Evolutionary conservation across 371 early-diverging fungal species (phyloP), one percentile per base, ranked within the genome.

Genomic region (Blastocladiella emersonii): DNA sequence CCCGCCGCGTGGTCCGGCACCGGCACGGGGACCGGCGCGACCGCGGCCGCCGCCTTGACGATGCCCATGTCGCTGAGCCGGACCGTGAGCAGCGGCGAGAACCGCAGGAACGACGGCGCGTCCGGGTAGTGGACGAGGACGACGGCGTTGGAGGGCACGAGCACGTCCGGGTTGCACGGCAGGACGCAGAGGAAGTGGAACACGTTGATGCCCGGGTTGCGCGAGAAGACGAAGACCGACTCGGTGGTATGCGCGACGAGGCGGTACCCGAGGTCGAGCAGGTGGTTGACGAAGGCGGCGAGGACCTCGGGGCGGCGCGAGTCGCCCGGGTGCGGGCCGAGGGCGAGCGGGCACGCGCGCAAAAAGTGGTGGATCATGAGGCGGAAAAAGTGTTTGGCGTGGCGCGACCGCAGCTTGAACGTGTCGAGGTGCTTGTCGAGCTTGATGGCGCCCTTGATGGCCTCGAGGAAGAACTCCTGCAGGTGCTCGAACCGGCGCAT

Each of bases 391-490:
- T 15, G 27, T 32, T 51, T 51, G 7, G 30, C 27, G 23, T 51
- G 53, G 8, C 53, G 53, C 15, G 30, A 30, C 30, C 53, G 53
- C 12, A 51, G 27, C 53, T 51, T 51, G 53, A 51, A 10, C 30
- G 73, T 68, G 19, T 75, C 76, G 67, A 79, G 78, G 63, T 78
- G 75, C 34, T 68, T 65, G 73, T 77, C 73, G 35, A 82, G 75
- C 65, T 76, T 72, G 30, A 55, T 65, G 30, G 27, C 32, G 53
- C 53, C 53, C 1, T 19, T 8, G 3, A 51, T 30, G 2, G 32
- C 53, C 32, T 51, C 30, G 15, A 13, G 8, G 53, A 15, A 51
- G 21, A 30, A 30, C 8, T 30, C 30, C 30, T 23, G 53, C 30
- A 51, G 53, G 21, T 30, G 8, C 30, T 27, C 15, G 32, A 51